Conservation (phyloP, 805 yeast species). For the Saccharomycopsis schoenii region DNA sequence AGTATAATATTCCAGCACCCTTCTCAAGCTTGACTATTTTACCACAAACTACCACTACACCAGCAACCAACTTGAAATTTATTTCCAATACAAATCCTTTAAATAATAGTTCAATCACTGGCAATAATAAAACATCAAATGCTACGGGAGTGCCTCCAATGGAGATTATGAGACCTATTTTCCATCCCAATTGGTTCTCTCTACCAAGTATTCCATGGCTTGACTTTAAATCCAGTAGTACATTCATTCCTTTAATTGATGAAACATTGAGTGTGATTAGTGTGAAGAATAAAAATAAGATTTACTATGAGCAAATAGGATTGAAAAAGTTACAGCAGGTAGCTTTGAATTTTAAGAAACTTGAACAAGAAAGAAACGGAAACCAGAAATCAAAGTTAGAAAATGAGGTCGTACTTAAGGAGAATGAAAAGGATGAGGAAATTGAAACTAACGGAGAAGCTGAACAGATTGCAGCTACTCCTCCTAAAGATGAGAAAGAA, state of each 20-base stretch:
- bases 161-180: constrained; percentile 42
- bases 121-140: neutral
- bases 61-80: constrained; percentile 35
- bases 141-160: constrained; percentile 34
- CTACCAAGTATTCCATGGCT: constrained; percentile 62
- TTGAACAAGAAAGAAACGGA: constrained; percentile 3
- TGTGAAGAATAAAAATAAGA: constrained; percentile 38
- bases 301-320: constrained; percentile 48
- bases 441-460: neutral
- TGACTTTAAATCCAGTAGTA: constrained; percentile 34
- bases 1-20: constrained; percentile 55
- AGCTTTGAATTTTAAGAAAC: constrained; percentile 4
- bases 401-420: neutral
- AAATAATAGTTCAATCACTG: neutral
- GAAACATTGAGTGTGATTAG: constrained; percentile 47
- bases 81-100: constrained; percentile 31
- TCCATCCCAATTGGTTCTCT: constrained; percentile 57
- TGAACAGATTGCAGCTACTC: constrained; percentile 2
- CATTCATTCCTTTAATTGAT: constrained; percentile 61
- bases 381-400: constrained; percentile 16
- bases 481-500: constrained; percentile 1
- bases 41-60: constrained; percentile 34
- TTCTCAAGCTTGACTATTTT: constrained; percentile 58
- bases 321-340: constrained; percentile 27
- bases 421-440: constrained; percentile 1